Conservation (phyloP, 1,284 basidiomycete species). For the Mycosarcoma mackinlayi region DNA sequence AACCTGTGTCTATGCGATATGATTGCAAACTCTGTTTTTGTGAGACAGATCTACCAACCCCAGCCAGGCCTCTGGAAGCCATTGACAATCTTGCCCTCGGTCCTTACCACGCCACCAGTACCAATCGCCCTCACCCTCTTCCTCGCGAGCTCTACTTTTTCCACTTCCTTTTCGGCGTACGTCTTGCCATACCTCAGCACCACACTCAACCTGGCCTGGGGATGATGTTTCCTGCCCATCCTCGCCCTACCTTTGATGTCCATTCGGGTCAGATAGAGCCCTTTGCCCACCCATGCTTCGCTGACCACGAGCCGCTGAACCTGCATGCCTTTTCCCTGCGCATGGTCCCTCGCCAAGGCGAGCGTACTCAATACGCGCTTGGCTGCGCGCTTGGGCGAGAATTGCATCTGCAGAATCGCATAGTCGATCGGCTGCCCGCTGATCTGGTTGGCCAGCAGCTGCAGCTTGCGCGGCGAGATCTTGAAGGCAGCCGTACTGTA, state of each 20-base stretch:
- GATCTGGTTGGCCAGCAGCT: conserved; percentile 86
- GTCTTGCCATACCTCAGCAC: conserved; percentile 86
- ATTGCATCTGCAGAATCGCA: conserved; percentile 95
- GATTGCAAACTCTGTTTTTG: no score
- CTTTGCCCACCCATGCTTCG: conserved; percentile 94
- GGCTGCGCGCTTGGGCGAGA: conserved; percentile 89
- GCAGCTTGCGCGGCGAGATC: conserved; percentile 90
- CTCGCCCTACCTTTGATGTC: conserved; percentile 88
- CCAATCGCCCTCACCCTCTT: conserved; percentile 82
- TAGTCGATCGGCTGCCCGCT: conserved; percentile 75
- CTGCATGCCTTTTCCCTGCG: conserved; percentile 82
- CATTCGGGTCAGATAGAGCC: conserved; percentile 76
- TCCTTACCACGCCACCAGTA: conserved; percentile 68
- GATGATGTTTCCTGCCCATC: conserved; percentile 81
- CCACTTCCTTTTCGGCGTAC: conserved; percentile 76
- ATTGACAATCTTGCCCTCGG: conserved; percentile 55
- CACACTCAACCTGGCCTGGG: conserved; percentile 81
- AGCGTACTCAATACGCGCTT: conserved; percentile 88
- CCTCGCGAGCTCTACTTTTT: conserved; percentile 77
- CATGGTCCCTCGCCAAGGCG: conserved; percentile 86
- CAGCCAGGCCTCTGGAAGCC: conserved; percentile 63
- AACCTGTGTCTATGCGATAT: no score
- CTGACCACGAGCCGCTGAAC: conserved; percentile 82
- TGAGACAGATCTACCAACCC: conserved; percentile 62
- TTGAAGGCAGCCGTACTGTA: conserved; percentile 91